Conservation (phyloP, 2,329 filamentous ascomycete genomes). For the Microcyclosporella mali region DNA sequence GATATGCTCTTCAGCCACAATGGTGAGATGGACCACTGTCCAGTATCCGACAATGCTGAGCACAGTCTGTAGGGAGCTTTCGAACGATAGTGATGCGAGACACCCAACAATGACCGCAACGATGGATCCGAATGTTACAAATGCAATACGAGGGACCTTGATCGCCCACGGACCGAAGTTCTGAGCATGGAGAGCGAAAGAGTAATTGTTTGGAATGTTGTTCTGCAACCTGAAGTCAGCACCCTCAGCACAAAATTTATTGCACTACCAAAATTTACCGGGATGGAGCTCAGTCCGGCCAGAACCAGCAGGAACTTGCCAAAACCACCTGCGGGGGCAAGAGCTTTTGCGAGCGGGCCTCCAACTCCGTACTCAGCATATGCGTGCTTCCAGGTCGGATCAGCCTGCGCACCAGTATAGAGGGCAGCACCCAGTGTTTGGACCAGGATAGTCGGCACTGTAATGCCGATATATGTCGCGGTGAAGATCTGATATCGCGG, state of each 20-base stretch:
- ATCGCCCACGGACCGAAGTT: conserved; percentile 13
- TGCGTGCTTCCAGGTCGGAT: conserved; percentile 7
- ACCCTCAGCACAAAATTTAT: background rate
- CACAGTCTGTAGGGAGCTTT: conserved; percentile 7
- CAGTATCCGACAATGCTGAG: conserved; percentile 12
- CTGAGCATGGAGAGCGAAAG: conserved; percentile 12
- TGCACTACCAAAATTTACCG: background rate
- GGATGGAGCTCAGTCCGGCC: conserved; percentile 7
- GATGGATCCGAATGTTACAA: conserved; percentile 11
- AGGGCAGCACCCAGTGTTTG: conserved; percentile 10
- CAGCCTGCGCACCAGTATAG: conserved; percentile 5
- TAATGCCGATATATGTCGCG: conserved; percentile 12
- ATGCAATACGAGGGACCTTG: conserved; percentile 8
- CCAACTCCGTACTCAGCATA: conserved; percentile 11
- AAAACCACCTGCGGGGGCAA: conserved; percentile 11
- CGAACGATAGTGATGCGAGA: conserved; percentile 10
- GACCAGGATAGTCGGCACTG: conserved; percentile 9
- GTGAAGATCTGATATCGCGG: conserved; percentile 9
- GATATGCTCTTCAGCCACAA: conserved; percentile 12
- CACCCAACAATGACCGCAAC: conserved; percentile 9
- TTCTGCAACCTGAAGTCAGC: conserved; percentile 4
- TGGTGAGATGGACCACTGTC: conserved; percentile 9
- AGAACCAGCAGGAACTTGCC: conserved; percentile 13
- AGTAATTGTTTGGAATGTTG: conserved; percentile 14
- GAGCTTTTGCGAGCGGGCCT: conserved; percentile 6